phyloP scores from a whole-genome alignment of 371 early-diverging fungal species.

The Saksenaea oblongispora region DNA sequence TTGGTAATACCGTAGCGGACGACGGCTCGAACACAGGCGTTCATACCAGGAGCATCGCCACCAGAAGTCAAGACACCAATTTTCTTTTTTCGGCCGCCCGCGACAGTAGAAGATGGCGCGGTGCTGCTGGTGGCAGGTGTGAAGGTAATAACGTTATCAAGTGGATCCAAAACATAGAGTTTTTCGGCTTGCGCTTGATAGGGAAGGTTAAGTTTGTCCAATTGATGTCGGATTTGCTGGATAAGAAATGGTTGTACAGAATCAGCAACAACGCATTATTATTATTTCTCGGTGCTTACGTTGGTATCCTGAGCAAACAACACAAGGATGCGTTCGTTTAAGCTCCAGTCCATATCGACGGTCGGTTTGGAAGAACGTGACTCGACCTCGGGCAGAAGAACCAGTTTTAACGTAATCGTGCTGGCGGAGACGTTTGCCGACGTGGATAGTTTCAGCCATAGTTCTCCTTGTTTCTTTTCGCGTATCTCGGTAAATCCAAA shows the following conservation, averaged over 20 bases:
- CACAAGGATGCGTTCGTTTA: conserved; percentile 31
- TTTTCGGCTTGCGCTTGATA: conserved; percentile 15
- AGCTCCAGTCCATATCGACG: conserved; percentile 30
- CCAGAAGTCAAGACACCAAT: conserved; percentile 97
- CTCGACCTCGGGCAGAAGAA: conserved; percentile 17
- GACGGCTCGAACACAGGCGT: conserved; percentile 94
- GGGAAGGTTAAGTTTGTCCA: conserved; percentile 16
- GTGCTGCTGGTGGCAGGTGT: conserved; percentile 34
- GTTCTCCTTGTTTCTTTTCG: conserved; percentile 13
- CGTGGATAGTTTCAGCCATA: conserved; percentile 47
- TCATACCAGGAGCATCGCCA: conserved; percentile 99
- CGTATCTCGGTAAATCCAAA: conserved; percentile 55
- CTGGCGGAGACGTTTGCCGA: conserved; percentile 20
- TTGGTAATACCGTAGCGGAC: conserved; percentile 89
- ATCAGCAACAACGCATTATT: not conserved
- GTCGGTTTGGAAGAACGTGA: conserved; percentile 8
- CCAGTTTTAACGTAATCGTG: conserved; percentile 44
- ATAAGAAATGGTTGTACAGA: not conserved
- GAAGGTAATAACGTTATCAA: conserved; percentile 75
- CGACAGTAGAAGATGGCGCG: not conserved
- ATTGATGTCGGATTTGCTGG: conserved; percentile 34
- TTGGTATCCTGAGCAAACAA: conserved; percentile 28
- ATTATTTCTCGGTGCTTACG: conserved; percentile 20
- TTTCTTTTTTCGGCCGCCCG: conserved; percentile 25
- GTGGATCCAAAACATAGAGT: conserved; percentile 73